Evolutionary conservation across 495 filamentous ascomycete species (phyloP).

Genomic region (Sphaerosporella brunnea): DNA sequence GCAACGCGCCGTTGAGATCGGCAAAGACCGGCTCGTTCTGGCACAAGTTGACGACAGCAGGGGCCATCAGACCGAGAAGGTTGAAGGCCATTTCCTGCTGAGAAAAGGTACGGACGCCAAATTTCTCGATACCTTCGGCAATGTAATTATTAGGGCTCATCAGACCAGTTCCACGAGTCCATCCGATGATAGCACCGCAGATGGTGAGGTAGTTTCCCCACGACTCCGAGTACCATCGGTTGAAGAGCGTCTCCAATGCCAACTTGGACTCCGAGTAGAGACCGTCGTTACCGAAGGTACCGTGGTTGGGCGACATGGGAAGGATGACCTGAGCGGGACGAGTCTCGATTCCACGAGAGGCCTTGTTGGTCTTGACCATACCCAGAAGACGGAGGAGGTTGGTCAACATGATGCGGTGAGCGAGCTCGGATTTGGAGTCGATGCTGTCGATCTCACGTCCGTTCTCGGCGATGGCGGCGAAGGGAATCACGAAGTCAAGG

Average conservation of each 20-base stretch:
- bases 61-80: constrained; percentile 87
- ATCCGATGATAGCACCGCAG: constrained; percentile 95
- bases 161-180: constrained; percentile 94
- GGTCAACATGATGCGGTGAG: constrained; percentile 97
- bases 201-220: constrained; percentile 98
- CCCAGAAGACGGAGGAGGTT: constrained; percentile 86
- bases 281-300: constrained; percentile 94
- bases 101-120: constrained; percentile 94
- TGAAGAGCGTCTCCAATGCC: constrained; percentile 92
- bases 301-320: constrained; percentile 92
- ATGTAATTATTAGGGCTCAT: constrained; percentile 98
- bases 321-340: constrained; percentile 92
- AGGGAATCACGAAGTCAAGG: constrained; percentile 87
- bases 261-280: constrained; percentile 97
- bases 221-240: constrained; percentile 93
- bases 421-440: constrained; percentile 94
- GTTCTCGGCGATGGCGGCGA: constrained; percentile 93
- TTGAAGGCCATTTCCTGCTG: constrained; percentile 99
- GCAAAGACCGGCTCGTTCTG: constrained; percentile 91
- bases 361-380: constrained; percentile 77
- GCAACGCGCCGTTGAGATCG: constrained; percentile 90
- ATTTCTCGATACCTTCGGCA: constrained; percentile 87
- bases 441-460: constrained; percentile 94
- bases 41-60: constrained; percentile 84
- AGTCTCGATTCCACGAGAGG: constrained; percentile 70